phyloP scores from a whole-genome alignment of 1,139 yeast genomes.

The Saccharomyces hybrid region DNA sequence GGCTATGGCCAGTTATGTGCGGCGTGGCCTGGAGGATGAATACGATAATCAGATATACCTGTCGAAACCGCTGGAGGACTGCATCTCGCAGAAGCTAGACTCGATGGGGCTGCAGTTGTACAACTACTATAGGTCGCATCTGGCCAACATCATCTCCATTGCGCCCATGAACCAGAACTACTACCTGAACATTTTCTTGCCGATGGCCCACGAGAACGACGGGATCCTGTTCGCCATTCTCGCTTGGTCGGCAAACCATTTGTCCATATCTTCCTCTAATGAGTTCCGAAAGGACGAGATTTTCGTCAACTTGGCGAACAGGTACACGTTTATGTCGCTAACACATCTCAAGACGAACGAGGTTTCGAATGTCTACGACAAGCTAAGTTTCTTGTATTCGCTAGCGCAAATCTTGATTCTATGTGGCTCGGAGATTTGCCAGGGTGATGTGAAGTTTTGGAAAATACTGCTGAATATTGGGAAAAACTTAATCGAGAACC shows the following conservation, averaged over 20 bases:
- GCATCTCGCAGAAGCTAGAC: slow-evolving; percentile 32
- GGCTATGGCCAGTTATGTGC: not conserved
- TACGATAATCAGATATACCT: slow-evolving; percentile 1
- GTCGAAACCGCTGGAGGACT: slow-evolving; percentile 23
- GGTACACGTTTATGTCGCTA: slow-evolving; percentile 16
- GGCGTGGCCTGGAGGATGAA: not conserved
- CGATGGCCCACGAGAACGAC: slow-evolving; percentile 62
- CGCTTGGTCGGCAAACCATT: slow-evolving; percentile 60
- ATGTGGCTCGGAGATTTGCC: slow-evolving; percentile 66
- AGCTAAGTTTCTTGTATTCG: slow-evolving; percentile 11
- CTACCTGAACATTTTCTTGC: slow-evolving; percentile 65
- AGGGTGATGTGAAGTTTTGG: slow-evolving; percentile 71
- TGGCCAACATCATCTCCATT: slow-evolving; percentile 53
- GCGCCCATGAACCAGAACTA: slow-evolving; percentile 61
- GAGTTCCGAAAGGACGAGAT: slow-evolving; percentile 40
- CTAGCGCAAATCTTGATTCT: slow-evolving; percentile 60
- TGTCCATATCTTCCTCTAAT: slow-evolving; percentile 36
- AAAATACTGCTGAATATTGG: slow-evolving; percentile 54
- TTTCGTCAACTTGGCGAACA: slow-evolving; percentile 29
- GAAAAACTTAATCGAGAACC: slow-evolving; percentile 45
- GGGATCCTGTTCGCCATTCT: slow-evolving; percentile 63
- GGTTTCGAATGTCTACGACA: not conserved
- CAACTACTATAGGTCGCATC: slow-evolving; percentile 55
- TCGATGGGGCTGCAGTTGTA: slow-evolving; percentile 45
- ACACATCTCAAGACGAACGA: slow-evolving; percentile 9